phyloP scores from a whole-genome alignment of 805 yeast species.

The Nakazawaea ernobii region DNA sequence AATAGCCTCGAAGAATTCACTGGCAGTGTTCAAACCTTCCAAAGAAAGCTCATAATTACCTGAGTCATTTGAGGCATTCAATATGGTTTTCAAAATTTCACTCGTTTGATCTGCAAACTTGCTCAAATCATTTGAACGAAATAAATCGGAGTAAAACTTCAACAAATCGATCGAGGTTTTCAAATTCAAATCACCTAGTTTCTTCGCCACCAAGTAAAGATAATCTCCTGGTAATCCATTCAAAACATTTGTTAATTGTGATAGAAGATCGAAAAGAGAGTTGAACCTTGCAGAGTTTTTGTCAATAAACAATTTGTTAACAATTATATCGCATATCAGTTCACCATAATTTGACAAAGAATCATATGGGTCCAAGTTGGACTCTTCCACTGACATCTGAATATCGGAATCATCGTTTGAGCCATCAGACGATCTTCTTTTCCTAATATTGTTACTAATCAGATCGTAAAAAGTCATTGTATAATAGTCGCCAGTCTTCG shows the following conservation, averaged over 20 bases:
- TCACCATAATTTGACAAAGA: constrained; percentile 11
- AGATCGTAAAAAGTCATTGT: constrained; percentile 20
- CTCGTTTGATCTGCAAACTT: constrained; percentile 25
- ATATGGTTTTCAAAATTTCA: constrained; percentile 16
- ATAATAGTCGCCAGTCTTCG: constrained; percentile 26
- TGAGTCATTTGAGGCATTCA: constrained; percentile 16
- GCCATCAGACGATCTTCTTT: constrained; percentile 12
- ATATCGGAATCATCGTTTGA: not conserved
- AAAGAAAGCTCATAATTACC: constrained; percentile 25
- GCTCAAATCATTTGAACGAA: constrained; percentile 25
- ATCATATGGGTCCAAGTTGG: constrained; percentile 25
- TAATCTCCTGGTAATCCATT: constrained; percentile 16
- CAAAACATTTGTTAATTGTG: constrained; percentile 22
- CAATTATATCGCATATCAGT: constrained; percentile 16
- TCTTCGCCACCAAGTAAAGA: constrained; percentile 13
- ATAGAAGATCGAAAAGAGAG: constrained; percentile 19
- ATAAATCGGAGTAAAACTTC: constrained; percentile 29
- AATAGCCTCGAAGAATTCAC: constrained; percentile 15
- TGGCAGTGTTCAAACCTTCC: constrained; percentile 21
- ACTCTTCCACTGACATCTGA: constrained; percentile 16
- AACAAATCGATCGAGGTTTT: constrained; percentile 23
- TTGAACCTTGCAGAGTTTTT: constrained; percentile 10
- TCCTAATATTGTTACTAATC: constrained; percentile 17
- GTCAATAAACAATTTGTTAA: constrained; percentile 12
- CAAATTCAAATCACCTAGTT: constrained; percentile 15